Percentiles rank a stretch among this genome's conserved stretches.
Conservation (phyloP, 257 asterid species). For the Ilex aquifolium region DNA sequence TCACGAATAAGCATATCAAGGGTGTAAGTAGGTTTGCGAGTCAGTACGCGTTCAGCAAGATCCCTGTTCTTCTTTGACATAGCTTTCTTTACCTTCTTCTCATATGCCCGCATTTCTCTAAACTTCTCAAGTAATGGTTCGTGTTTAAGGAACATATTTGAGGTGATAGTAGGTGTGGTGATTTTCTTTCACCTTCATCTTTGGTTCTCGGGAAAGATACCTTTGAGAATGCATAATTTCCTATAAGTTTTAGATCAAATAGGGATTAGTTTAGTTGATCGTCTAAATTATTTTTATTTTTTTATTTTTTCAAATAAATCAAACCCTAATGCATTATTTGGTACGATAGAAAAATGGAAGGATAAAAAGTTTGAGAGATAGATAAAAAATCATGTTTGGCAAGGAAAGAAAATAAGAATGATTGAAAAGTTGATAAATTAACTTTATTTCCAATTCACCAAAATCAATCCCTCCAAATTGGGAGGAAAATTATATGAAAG, state of each 20-base stretch:
- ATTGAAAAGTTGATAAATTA: too few species aligned
- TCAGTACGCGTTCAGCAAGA: conserved; percentile 67
- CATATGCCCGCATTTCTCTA: too few species aligned
- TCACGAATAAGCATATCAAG: conserved; percentile 80
- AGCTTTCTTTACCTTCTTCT: too few species aligned
- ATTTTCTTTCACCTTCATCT: conserved; percentile 94
- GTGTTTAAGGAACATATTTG: conserved; percentile 85
- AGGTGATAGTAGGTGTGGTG: conserved; percentile 91
- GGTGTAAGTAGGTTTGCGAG: conserved; percentile 69
- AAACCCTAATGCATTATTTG: neutral
- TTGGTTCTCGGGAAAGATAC: conserved; percentile 88
- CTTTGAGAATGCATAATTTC: conserved; percentile 69
- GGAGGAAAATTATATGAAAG: too few species aligned
- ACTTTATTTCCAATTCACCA: too few species aligned
- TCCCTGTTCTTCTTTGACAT: too few species aligned
- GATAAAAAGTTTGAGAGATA: too few species aligned
- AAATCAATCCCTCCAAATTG: too few species aligned
- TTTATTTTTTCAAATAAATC: too few species aligned
- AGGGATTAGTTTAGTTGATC: neutral
- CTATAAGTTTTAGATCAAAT: conserved; percentile 18
- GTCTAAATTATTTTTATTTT: neutral
- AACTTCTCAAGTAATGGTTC: conserved; percentile 83
- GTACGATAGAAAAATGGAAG: too few species aligned
- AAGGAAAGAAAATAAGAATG: too few species aligned
- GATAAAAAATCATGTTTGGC: too few species aligned